These are phyloP conservation scores for Aquanectria penicillioides DNA, from an alignment of 2,329 filamentous ascomycete species.

Conservation along the genomic window DNA sequence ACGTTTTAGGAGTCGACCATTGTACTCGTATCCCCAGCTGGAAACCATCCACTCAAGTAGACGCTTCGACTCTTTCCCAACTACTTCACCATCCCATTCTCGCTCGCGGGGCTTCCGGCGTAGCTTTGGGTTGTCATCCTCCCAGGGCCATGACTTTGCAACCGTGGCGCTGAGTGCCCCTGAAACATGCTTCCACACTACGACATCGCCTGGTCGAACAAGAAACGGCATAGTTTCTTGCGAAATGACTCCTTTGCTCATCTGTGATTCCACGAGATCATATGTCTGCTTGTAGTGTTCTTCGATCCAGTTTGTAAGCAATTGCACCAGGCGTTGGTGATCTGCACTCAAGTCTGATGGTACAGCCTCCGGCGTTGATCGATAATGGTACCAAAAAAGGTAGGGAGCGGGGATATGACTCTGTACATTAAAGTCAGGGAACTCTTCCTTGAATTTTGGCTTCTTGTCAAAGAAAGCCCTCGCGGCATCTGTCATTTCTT, in stretches of 20 bases:
- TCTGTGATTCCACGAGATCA: neutral
- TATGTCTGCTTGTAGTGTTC: neutral
- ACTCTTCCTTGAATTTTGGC: neutral
- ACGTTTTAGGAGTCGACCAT: neutral
- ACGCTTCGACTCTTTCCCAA: neutral
- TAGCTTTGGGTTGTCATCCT: neutral
- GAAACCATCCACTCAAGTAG: neutral
- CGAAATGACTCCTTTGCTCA: neutral
- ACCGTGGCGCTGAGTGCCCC: neutral
- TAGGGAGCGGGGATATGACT: neutral
- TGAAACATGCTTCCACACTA: neutral
- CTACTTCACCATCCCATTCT: neutral
- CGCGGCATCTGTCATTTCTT: neutral
- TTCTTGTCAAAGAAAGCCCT: neutral
- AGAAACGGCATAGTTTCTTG: constrained; percentile 3
- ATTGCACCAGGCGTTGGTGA: neutral
- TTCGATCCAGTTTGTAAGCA: constrained; percentile 5
- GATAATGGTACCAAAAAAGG: constrained; percentile 9
- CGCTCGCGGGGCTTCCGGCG: neutral
- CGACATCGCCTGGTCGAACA: neutral
- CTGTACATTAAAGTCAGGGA: neutral
- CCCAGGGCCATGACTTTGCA: neutral
- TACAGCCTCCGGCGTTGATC: neutral
- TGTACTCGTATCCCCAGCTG: neutral
- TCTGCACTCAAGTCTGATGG: neutral